Conservation (phyloP, 495 filamentous ascomycete species). For the Talaromyces stipitatus region DNA sequence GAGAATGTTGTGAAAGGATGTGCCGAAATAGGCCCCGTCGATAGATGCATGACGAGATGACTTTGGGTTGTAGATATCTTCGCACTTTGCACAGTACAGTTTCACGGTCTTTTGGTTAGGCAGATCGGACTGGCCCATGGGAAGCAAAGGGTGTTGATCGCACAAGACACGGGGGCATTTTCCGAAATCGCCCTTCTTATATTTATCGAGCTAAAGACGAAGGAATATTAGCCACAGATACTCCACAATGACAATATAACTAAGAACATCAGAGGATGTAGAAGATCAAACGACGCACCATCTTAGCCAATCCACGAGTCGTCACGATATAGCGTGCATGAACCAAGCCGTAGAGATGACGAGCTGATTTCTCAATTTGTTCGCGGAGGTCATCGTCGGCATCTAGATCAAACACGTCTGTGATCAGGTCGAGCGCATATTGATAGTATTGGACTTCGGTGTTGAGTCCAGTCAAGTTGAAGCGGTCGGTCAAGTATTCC, state of each 20-base stretch:
- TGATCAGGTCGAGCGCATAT: conserved; percentile 96
- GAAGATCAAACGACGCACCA: no score
- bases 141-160: conserved; percentile 81
- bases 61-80: conserved; percentile 98
- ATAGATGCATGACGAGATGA: conserved; percentile 91
- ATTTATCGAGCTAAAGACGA: conserved; percentile 77
- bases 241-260: no score
- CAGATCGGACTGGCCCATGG: conserved; percentile 85
- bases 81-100: conserved; percentile 92
- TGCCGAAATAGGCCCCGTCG: conserved; percentile 96
- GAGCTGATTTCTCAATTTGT: conserved; percentile 94
- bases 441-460: conserved; percentile 98
- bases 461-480: conserved; percentile 96
- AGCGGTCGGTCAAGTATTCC: conserved; percentile 95
- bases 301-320: conserved; percentile 86
- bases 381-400: conserved; percentile 97
- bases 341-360: conserved; percentile 93
- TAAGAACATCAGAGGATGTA: no score
- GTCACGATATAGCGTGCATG: conserved; percentile 98
- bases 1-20: conserved; percentile 96
- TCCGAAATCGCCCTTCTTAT: conserved; percentile 95
- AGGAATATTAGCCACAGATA: not conserved
- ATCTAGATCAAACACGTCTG: conserved; percentile 98
- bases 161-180: conserved; percentile 97
- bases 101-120: conserved; percentile 82